Percentiles rank a stretch among this genome's conserved stretches.
These are phyloP conservation scores for Cyclaneusma minus DNA, from an alignment of 2,329 filamentous ascomycete species.

Conservation along the genomic window DNA sequence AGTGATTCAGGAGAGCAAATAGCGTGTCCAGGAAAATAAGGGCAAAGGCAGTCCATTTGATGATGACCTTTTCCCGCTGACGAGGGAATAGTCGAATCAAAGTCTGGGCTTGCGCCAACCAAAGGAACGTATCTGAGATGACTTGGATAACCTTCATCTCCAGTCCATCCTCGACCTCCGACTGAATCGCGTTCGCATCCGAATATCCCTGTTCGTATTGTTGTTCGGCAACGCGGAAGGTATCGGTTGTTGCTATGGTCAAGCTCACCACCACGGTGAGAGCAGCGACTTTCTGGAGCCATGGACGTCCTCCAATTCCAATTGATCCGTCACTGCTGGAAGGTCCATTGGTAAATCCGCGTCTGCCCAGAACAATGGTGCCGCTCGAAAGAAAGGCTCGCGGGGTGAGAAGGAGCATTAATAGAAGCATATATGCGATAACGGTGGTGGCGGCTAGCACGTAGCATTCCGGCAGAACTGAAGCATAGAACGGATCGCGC, in stretches of 20 bases:
- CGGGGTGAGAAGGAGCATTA: conserved; percentile 90
- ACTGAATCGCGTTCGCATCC: conserved; percentile 62
- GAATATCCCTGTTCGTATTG: conserved; percentile 72
- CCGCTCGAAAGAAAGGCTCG: conserved; percentile 82
- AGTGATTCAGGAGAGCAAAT: conserved; percentile 86
- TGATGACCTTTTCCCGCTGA: conserved; percentile 93
- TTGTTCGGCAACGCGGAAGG: conserved; percentile 65
- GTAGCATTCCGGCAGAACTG: conserved; percentile 84
- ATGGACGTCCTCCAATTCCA: conserved; percentile 79
- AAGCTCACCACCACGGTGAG: conserved; percentile 68
- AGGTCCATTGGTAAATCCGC: conserved; percentile 74
- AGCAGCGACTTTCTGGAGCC: conserved; percentile 75
- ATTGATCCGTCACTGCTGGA: conserved; percentile 53
- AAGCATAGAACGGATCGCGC: conserved; percentile 82
- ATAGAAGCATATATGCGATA: conserved; percentile 79
- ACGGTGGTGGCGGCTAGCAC: conserved; percentile 84
- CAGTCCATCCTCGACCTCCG: conserved; percentile 65
- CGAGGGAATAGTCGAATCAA: conserved; percentile 89
- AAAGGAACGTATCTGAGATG: conserved; percentile 90
- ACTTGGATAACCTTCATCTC: conserved; percentile 83
- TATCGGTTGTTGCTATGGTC: conserved; percentile 85
- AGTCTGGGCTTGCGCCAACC: conserved; percentile 95
- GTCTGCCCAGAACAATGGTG: conserved; percentile 62
- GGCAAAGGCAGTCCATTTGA: conserved; percentile 96
- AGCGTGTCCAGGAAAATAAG: conserved; percentile 82